Conservation (phyloP, 257 asterid genomes). For the Lantana camara region DNA sequence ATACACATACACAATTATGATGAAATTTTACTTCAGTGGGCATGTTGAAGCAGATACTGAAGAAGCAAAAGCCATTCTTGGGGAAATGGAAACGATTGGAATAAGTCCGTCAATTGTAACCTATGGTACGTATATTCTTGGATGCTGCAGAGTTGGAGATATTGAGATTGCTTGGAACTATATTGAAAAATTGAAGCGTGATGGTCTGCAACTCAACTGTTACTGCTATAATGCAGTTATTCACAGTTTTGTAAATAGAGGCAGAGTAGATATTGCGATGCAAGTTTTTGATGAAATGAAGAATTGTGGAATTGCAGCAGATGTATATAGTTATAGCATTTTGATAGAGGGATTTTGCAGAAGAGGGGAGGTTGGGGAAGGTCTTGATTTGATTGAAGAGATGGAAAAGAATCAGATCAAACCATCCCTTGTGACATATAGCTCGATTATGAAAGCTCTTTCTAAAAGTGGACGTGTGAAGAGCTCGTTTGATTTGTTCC, state of each 20-base stretch:
- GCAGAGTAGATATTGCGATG: constrained; percentile 43
- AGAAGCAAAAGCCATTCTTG: constrained; percentile 44
- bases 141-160: constrained; percentile 57
- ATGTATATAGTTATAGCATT: constrained; percentile 58
- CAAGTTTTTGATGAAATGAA: constrained; percentile 52
- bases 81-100: constrained; percentile 52
- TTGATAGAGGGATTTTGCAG: constrained; percentile 55
- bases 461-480: constrained; percentile 40
- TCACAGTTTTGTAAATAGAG: constrained; percentile 43
- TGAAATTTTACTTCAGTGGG: constrained; percentile 50
- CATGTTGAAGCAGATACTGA: constrained; percentile 35
- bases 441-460: constrained; percentile 51
- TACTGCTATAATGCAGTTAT: constrained; percentile 63
- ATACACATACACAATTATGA: constrained; percentile 53
- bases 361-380: constrained; percentile 39
- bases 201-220: constrained; percentile 44
- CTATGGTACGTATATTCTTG: constrained; percentile 45
- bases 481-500: constrained; percentile 39
- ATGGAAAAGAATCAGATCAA: constrained; percentile 44
- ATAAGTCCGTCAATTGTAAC: constrained; percentile 57
- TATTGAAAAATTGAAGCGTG: constrained; percentile 35
- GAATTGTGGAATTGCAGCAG: constrained; percentile 44
- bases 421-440: constrained; percentile 53
- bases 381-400: constrained; percentile 44
- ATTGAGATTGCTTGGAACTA: constrained; percentile 45